Evolutionary conservation across 2,329 filamentous ascomycete genomes (phyloP), one percentile per base, ranked within the genome.

Genomic region (Talaromyces amestolkiae): DNA sequence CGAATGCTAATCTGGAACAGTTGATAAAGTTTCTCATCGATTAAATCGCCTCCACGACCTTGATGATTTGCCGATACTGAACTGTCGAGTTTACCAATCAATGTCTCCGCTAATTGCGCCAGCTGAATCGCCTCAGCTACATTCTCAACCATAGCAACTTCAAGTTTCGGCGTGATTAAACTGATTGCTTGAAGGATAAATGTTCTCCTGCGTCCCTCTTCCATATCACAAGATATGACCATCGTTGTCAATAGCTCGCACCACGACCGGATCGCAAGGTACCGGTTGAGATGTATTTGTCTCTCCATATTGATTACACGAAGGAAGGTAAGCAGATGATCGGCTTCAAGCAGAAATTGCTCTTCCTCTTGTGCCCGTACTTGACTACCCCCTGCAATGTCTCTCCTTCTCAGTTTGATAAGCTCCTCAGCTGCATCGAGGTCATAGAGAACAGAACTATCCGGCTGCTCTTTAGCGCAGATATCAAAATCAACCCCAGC

Each of bases 101-200:
- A 89, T 81, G 75, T 93, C 86, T 71, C 95, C 81, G 75, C 90
- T 87, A 97, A 83, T 69, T 87, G 88, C 17, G 92, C 91, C 27
- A 97, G 83, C 72, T 96, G 89, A 31, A 89, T 81, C 3, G 92
- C 91, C 63, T 93, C 89, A 15, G 84, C 82, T 1, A 89, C 83
- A 64, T 90, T 87, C 10, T 90, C 87, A 5, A 86, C 84, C 64
- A 92, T 87, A 59, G 91, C 90, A 19, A 85, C 85, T 74, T 98
- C 94, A 13, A 99, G 85, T 69, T 92, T 96, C 0, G 95, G 93
- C 7, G 97, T 83, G 58, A 96, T 91, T 15, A 94, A 86, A 74
- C 98, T 93, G 5, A 99, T 83, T 0, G 91, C 89, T 74, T 96
- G 92, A 11, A 98, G 80, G 64, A 96, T 88, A 74, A 97, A 93